phyloP scores from a whole-genome alignment of 225 moss, liverwort and hornwort genomes.

The Polytrichum commune region DNA sequence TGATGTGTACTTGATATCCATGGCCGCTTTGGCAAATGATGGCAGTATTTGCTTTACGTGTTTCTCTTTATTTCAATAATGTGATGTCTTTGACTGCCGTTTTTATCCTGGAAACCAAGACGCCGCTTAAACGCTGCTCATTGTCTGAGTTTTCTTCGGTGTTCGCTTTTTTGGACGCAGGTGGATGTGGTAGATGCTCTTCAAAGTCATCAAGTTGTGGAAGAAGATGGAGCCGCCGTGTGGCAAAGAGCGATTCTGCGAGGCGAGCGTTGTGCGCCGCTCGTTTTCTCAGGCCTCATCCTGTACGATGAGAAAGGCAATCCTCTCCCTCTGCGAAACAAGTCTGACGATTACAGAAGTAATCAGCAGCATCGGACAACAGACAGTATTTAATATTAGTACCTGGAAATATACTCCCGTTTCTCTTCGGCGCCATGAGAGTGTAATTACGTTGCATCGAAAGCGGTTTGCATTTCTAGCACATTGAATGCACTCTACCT shows the following conservation, averaged over 20 bases:
- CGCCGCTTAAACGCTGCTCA: background rate
- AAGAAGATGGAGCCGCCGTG: constrained; percentile 25
- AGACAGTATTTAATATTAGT: background rate
- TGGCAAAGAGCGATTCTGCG: constrained; percentile 56
- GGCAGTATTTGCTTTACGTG: background rate
- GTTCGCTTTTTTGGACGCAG: constrained; percentile 16
- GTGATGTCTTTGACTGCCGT: constrained; percentile 1
- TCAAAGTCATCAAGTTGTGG: constrained; percentile 7
- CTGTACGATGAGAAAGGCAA: constrained; percentile 61
- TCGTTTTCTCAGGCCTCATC: constrained; percentile 56
- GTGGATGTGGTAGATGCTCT: constrained; percentile 50
- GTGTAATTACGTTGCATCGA: too few relatives aligned
- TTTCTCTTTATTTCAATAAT: background rate
- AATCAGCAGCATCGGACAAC: background rate
- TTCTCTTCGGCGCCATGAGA: too few relatives aligned
- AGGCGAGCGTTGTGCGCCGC: constrained; percentile 52
- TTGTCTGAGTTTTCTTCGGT: background rate
- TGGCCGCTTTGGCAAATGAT: background rate
- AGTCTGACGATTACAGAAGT: background rate
- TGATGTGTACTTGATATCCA: too few relatives aligned
- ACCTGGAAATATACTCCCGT: too few relatives aligned
- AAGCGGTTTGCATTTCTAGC: too few relatives aligned
- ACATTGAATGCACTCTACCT: too few relatives aligned
- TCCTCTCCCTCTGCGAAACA: constrained; percentile 25
- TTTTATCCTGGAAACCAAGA: background rate